These are phyloP conservation scores for Fraxinus anomala DNA, from an alignment of 257 asterid genomes.

Conservation along the genomic window DNA sequence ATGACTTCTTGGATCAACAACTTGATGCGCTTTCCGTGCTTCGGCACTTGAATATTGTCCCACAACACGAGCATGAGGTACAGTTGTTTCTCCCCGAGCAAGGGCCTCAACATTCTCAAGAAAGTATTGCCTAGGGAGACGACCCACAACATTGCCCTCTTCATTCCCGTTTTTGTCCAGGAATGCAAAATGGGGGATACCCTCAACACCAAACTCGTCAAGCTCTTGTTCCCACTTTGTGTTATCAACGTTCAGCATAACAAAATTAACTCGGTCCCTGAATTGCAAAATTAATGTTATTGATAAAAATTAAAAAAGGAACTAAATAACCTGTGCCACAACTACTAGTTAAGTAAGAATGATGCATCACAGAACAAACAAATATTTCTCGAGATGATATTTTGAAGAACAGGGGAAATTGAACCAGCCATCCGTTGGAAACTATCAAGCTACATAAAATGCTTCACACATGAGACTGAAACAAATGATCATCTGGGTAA, in stretches of 20 bases:
- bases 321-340: not conserved
- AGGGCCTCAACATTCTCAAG: slow-evolving; percentile 87
- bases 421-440: not conserved
- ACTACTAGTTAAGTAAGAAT: not conserved
- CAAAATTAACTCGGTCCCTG: slow-evolving; percentile 91
- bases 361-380: not conserved
- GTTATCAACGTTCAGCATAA: slow-evolving; percentile 94
- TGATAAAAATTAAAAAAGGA: not conserved
- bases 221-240: slow-evolving; percentile 99
- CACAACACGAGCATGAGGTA: slow-evolving; percentile 88
- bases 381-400: not conserved
- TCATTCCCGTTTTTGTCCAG: slow-evolving; percentile 82
- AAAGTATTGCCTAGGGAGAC: slow-evolving; percentile 77
- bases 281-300: slow-evolving; percentile 8
- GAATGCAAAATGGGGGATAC: slow-evolving; percentile 97
- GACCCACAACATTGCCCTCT: slow-evolving; percentile 94
- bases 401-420: not conserved
- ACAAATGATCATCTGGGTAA: not conserved
- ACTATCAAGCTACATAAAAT: not conserved
- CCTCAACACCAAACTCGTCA: slow-evolving; percentile 99
- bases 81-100: slow-evolving; percentile 71
- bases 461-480: not conserved
- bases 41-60: slow-evolving; percentile 84
- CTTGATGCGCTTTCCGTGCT: slow-evolving; percentile 62
- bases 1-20: slow-evolving; percentile 89